Evolutionary conservation across 768 basidiomycete genomes (phyloP).

Genomic region (Suillus lakei): DNA sequence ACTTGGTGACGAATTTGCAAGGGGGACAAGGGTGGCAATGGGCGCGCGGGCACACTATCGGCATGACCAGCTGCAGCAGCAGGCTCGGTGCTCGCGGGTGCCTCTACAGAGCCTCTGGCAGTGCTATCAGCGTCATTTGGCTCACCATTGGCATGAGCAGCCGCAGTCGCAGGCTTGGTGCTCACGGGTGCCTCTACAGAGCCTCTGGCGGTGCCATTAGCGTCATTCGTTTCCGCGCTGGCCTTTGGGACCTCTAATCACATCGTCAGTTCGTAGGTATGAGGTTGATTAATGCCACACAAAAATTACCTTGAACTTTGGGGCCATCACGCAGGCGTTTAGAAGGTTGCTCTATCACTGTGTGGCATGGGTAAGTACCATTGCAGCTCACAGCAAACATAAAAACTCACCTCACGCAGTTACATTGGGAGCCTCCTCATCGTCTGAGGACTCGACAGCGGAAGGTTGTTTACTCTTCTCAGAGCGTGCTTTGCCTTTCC

Average conservation of each 20-base stretch:
- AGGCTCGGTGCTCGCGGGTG: neutral
- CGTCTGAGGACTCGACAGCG: neutral
- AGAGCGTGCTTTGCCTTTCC: neutral
- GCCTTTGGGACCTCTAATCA: neutral
- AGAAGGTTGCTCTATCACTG: neutral
- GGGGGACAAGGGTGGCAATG: conserved; percentile 2
- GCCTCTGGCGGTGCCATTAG: neutral
- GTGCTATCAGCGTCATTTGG: neutral
- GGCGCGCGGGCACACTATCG: neutral
- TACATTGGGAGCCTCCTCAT: neutral
- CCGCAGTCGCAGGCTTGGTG: neutral
- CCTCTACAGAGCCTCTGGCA: neutral
- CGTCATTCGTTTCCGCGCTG: neutral
- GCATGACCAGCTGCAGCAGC: neutral
- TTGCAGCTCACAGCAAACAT: neutral
- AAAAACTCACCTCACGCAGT: neutral
- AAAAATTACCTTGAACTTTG: neutral
- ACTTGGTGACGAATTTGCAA: neutral
- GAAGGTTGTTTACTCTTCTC: neutral
- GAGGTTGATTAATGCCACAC: neutral
- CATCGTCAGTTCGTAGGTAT: neutral
- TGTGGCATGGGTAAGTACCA: neutral
- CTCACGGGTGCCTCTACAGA: neutral
- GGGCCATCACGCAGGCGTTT: neutral
- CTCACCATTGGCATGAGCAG: neutral